Percentiles rank a stretch among this genome's conserved stretches.
Conservation (phyloP, 352 stramenopile species). For the Globisporangium lucens region DNA sequence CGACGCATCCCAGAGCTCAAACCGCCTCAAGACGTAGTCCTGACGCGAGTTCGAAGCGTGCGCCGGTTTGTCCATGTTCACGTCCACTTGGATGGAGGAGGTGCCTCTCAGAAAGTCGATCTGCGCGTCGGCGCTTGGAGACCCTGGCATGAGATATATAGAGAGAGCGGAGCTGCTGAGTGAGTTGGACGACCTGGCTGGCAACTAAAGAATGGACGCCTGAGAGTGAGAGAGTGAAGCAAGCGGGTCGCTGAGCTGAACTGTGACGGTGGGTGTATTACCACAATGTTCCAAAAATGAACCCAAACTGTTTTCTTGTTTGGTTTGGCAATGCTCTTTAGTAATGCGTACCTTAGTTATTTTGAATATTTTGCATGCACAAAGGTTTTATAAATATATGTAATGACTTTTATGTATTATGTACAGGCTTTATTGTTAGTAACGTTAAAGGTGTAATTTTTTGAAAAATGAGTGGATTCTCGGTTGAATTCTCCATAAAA, state of each 20-base stretch:
- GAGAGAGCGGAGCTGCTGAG: neutral
- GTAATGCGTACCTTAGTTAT: too few relatives aligned
- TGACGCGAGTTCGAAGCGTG: neutral
- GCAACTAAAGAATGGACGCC: too few relatives aligned
- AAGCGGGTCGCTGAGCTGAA: too few relatives aligned
- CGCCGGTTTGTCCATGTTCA: neutral
- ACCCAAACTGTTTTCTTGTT: too few relatives aligned
- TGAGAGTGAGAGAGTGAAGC: too few relatives aligned
- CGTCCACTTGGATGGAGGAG: neutral
- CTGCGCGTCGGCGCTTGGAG: neutral
- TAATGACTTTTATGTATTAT: neutral
- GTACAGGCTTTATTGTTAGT: too few relatives aligned
- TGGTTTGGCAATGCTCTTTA: too few relatives aligned
- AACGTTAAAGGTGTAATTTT: too few relatives aligned
- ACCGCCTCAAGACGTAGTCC: neutral
- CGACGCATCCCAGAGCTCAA: neutral
- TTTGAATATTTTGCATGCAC: too few relatives aligned
- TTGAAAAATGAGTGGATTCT: neutral
- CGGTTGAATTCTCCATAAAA: neutral
- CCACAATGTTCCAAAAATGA: too few relatives aligned
- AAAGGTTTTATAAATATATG: too few relatives aligned
- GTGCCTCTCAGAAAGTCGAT: constrained; percentile 3
- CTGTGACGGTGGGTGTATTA: too few relatives aligned
- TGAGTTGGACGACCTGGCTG: neutral
- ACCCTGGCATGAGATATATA: neutral